phyloP scores from a whole-genome alignment of 208 protist genomes.

The Trypanosoma mega region DNA sequence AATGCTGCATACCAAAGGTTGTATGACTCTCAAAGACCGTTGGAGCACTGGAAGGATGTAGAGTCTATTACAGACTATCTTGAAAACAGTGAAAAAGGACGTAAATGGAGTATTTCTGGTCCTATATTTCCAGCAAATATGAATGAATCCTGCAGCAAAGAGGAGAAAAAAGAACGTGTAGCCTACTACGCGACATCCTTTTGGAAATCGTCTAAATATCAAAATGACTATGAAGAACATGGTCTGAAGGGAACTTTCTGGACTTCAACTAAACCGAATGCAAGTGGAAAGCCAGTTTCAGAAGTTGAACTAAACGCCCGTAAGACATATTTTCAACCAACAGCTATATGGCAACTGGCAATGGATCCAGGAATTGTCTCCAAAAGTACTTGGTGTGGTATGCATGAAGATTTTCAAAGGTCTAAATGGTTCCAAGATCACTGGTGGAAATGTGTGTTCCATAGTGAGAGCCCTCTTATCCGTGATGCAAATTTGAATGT shows the following conservation, averaged over 20 bases:
- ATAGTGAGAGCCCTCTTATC: slow-evolving; percentile 16
- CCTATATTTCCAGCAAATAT: slow-evolving; percentile 16
- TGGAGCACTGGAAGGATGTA: slow-evolving; percentile 33
- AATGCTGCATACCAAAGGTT: slow-evolving; percentile 19
- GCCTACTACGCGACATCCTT: slow-evolving; percentile 24
- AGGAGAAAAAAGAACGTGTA: slow-evolving; percentile 27
- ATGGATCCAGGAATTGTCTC: slow-evolving; percentile 17
- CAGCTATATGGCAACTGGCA: slow-evolving; percentile 17
- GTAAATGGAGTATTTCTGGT: slow-evolving; percentile 21
- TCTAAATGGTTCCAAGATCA: slow-evolving; percentile 22
- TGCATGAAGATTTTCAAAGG: slow-evolving; percentile 15
- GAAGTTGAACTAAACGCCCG: slow-evolving; percentile 23
- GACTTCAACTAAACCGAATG: slow-evolving; percentile 20
- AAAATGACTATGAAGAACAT: slow-evolving; percentile 24
- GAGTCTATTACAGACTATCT: slow-evolving; percentile 35
- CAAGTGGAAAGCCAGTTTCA: slow-evolving; percentile 22
- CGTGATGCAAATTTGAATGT: not conserved
- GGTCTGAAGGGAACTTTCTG: slow-evolving; percentile 31
- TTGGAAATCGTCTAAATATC: slow-evolving; percentile 35
- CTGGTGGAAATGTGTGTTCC: slow-evolving; percentile 33
- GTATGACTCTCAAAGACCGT: slow-evolving; percentile 18
- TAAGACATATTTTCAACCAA: slow-evolving; percentile 14
- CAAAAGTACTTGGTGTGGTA: slow-evolving; percentile 24
- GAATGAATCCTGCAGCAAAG: slow-evolving; percentile 16
- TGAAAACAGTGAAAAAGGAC: slow-evolving; percentile 27